Base-by-base conservation (phyloP, 345 rosid genomes). In the Balakata baccata region DNA sequence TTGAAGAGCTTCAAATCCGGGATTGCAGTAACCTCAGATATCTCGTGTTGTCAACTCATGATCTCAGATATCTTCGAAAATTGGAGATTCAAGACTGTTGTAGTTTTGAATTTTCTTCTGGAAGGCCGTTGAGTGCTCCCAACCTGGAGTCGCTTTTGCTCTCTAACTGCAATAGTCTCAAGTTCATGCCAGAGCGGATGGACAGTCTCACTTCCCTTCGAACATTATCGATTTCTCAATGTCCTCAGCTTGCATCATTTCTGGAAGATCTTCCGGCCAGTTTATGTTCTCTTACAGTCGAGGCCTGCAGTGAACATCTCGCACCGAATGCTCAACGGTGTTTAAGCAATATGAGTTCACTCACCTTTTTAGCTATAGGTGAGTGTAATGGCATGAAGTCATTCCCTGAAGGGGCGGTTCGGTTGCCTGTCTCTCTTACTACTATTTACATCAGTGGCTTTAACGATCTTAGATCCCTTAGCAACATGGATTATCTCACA, bases 11-110 rank as follows among this genome's bases (percentile, higher is more conserved):
- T 73, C 75, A 73, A 61, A 59, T 82, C 46, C 75, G 69, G 18
- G 39, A 61, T 11, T 82, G 85, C 68, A 73, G 38, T 72, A 65
- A 76, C 38, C 76, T 82, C 50, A 67, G 41, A 3, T 60, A 63
- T 60, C 29, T 82, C 45, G 60, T 72, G 57, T 29, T 75, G 10
- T 75, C 70, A 4, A 8, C 5, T 11, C 41, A 2, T 58, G 70
- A 66, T 65, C 73, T 16, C 4, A 51, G 39, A 59, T 73, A 66
- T 54, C 80, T 78, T 12, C 69, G 51, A 45, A 76, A 11, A 18
- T 37, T 82, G 77, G 70, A 64, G 43, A 74, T 82, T 60, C 76
- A 59, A 45, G 78, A 79, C 69, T 82, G 85, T 54, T 69, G 67
- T 74, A 71, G 62, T 62, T 76, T 82, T 59, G 66, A 62, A 61